Base-by-base conservation (phyloP, 1,284 basidiomycete genomes). In the Puccinia polysora region DNA sequence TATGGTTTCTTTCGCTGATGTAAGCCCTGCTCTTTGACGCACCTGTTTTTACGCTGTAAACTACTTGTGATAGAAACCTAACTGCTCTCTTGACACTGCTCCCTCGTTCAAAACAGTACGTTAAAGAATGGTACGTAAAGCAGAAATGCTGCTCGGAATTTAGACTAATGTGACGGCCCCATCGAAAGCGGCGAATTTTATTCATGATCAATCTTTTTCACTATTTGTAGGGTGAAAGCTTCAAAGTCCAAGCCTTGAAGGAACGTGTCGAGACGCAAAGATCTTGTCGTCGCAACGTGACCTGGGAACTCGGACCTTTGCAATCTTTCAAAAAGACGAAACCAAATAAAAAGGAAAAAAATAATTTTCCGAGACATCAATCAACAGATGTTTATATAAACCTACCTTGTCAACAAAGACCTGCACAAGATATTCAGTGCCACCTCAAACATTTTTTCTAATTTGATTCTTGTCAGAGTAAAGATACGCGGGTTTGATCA, bases 1-100 rank as follows among this genome's bases (percentile, higher is more conserved):
- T 75, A 72, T 75, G 58, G 73, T 75, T 40, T 70, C 67, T 2
- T 70, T 70, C 36, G 67, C 67, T 38, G 67, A 70, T 70, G 67
- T 70, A 23, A 47, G 67, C n/a, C n/a, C n/a, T n/a, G n/a, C n/a
- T n/a, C n/a, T 70, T 47, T 62, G 23, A 7, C 23, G 15, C 2
- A 38, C 49, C 30, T 23, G 15, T 60, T 25, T 45, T n/a, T 40
- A 23, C 2, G 18, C n/a, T 15, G 3, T 30, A 4, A 3, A n/a
- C 1, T 10, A 23, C 4, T 2, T 2, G 15, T 28, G 20, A 15
- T 36, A 40, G 34, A 59, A 2, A 59, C n/a, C 15, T 20, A 3
- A 59, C 4, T 38, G 2, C 28, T 40, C 23, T 32, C 20, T 4
- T 28, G 10, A 40, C 59, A 25, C 4, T 45, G 2, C 28, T 28